Base-by-base conservation (phyloP, 2,329 filamentous ascomycete species). In the Acephala macrosclerotiorum region DNA sequence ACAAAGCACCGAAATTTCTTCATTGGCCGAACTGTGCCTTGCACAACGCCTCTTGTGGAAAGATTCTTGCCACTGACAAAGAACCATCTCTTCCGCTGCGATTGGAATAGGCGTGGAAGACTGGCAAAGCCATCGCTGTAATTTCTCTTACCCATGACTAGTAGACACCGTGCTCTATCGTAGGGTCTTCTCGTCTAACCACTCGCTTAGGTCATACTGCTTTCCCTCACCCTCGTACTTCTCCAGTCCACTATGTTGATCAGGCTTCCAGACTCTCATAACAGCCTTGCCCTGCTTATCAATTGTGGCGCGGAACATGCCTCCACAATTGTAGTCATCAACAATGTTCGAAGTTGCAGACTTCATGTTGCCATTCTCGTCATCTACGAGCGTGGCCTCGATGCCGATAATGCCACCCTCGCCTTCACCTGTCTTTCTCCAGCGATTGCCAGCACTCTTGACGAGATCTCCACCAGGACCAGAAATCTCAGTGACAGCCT, bases 381-480 rank as follows among this genome's bases (percentile, higher is more conserved):
- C 80, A 2, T 78, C 75, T 12, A 84, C 80, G 1, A 86, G 78
- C 0, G 81, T 81, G 25, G 86, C 77, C 73, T 94, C 91, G 55
- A 94, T 91, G 0, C 92, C 94, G 72, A 97, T 96, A 58, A 97
- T 91, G 0, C 94, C 94, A 0, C 93, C 94, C 74, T 92, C 87
- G 0, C 94, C 94, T 75, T 97, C 93, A 2, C 91, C 91, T 0
- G 89, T 91, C 63, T 81, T 84, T 1, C 84, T 83, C 91, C 92
- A 96, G 49, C 92, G 84, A 25, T 89, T 82, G 0, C 88, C 92
- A 0, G 94, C 93, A 67, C 89, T 93, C 70, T 81, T 84, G 76
- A 94, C 86, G 22, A 97, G 81, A 73, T 94, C 88, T 0, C 94
- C 94, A 0, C 83, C 84, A 0, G 85, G 87, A 0, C 94, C 94